phyloP scores from a whole-genome alignment of 1,139 yeast species.

The Sugiyamaella castrensis region DNA sequence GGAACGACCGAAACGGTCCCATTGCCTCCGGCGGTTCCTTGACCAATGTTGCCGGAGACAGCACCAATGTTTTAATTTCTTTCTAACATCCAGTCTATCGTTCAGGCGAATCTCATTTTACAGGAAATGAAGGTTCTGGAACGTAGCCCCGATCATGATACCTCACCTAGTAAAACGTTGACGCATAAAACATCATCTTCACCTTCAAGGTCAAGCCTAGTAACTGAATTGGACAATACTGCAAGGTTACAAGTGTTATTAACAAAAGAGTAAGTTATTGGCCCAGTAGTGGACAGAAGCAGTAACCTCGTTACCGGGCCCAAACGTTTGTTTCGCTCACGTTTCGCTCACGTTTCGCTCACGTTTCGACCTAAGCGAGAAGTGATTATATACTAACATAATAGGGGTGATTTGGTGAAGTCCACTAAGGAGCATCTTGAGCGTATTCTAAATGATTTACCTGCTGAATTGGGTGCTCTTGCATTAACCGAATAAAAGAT shows the following conservation, averaged over 20 bases:
- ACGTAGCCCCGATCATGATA: background rate
- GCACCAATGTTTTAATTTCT: too few species aligned
- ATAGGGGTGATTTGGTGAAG: constrained; percentile 3
- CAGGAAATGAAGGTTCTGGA: constrained; percentile 8
- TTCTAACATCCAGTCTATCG: constrained; percentile 2
- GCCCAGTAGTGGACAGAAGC: too few species aligned
- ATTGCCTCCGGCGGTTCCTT: too few species aligned
- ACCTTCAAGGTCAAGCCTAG: background rate
- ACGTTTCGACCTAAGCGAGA: too few species aligned
- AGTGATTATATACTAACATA: constrained; percentile 1
- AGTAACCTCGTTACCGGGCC: too few species aligned
- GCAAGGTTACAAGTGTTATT: constrained; percentile 5
- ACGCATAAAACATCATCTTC: background rate
- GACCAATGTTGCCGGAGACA: too few species aligned
- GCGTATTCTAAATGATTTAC: constrained; percentile 5
- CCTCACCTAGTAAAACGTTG: background rate
- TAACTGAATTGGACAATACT: background rate
- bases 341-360: too few species aligned
- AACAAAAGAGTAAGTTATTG: constrained; percentile 9
- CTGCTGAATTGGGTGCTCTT: constrained; percentile 2
- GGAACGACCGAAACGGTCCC: background rate
- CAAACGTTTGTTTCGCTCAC: too few species aligned
- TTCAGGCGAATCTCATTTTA: constrained; percentile 7
- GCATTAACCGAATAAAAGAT: background rate
- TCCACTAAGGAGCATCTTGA: constrained; percentile 7